These are phyloP conservation scores for Populus hybrid DNA, from an alignment of 441 rosid species.

Conservation along the genomic window DNA sequence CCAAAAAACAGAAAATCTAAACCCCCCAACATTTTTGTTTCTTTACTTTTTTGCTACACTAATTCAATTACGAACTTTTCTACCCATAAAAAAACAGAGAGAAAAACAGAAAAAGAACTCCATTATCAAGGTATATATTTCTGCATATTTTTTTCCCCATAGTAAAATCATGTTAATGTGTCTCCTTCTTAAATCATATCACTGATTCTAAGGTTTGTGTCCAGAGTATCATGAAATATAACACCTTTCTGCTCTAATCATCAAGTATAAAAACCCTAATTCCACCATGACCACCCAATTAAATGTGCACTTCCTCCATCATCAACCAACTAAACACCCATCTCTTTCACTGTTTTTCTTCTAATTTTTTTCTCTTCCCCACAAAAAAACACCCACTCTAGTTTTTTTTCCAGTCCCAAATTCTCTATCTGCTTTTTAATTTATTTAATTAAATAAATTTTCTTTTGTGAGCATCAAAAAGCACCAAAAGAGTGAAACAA, in stretches of 20 bases:
- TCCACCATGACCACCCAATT: background rate
- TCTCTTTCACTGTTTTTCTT: too few relatives aligned
- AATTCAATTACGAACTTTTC: too few relatives aligned
- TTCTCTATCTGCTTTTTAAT: background rate
- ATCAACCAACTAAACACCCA: background rate
- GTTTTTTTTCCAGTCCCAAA: background rate
- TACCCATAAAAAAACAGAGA: too few relatives aligned
- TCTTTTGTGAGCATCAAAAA: background rate
- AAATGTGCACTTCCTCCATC: background rate
- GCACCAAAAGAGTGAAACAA: slow-evolving; percentile 19
- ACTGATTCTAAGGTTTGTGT: background rate
- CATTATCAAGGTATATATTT: too few relatives aligned
- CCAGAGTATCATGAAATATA: too few relatives aligned
- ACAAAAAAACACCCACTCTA: too few relatives aligned
- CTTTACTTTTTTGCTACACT: too few relatives aligned
- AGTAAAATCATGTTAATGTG: background rate
- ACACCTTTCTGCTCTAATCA: background rate
- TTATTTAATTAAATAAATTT: background rate
- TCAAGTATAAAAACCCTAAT: background rate
- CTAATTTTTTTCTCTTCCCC: too few relatives aligned
- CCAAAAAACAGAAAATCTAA: too few relatives aligned
- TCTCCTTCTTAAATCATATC: background rate
- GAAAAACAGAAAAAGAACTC: too few relatives aligned
- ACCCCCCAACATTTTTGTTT: too few relatives aligned
- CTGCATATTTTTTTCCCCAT: background rate